Base-by-base conservation (phyloP, 2,329 filamentous ascomycete genomes). In the Gnomoniopsis sp. region DNA sequence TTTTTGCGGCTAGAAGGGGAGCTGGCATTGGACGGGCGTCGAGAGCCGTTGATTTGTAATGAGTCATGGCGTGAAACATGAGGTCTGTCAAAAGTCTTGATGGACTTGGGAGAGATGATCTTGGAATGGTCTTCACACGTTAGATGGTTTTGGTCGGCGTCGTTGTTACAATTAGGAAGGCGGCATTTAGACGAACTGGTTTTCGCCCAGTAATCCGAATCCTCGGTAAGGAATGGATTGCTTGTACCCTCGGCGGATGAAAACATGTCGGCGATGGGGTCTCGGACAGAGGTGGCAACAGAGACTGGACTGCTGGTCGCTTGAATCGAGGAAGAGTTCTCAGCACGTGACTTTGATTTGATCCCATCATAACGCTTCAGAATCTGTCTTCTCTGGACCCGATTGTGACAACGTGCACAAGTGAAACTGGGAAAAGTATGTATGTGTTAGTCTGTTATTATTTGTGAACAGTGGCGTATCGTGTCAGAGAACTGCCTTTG, bases 141-240 rank as follows among this genome's bases (percentile, higher is more conserved):
- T 22, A 55, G 57, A 14, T 57, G 53, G 46, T 43, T 47, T 34
- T 43, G 44, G 23, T 43, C 33, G 3, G 47, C 53, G 19, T 54
- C 30, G 17, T 57, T 49, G 19, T 53, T 44, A 17, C 60, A 62
- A n/a, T 44, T 23, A 14, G 60, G 60, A 8, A 55, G n/a, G 38
- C 26, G 49, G n/a, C 60, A 62, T 44, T 55, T 59, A 21, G 57
- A 47, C 21, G 44, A 47, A 47, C 19, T 22, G 21, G 44, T 30
- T 48, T 10, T 59, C 49, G 55, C 60, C 57, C 56, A 49, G 34
- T 48, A 52, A 49, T 51, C 53, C 10, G 38, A 44, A n/a, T 49
- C 30, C 46, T 59, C 26, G 30, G 53, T 23, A 53, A 56, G 53
- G 17, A 62, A 62, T 3, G 60, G 60, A 19, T 62, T 61, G n/a